phyloP scores from a whole-genome alignment of 2,329 filamentous ascomycete genomes.

The Rutstroemia sp. region DNA sequence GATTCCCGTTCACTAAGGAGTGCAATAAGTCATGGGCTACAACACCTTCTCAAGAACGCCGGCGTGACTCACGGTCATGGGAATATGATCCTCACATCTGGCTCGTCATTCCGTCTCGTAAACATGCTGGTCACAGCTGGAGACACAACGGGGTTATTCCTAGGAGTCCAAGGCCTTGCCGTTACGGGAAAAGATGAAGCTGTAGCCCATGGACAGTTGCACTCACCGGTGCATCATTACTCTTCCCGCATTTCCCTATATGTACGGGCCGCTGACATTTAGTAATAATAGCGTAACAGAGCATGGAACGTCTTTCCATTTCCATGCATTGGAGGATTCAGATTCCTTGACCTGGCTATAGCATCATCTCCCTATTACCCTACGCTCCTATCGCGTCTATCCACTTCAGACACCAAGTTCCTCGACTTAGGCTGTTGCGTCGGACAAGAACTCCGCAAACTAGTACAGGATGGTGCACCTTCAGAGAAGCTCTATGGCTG shows the following conservation, averaged over 20 bases:
- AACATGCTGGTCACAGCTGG: too few relatives aligned
- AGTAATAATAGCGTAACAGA: constrained; percentile 13
- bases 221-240: too few relatives aligned
- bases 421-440: constrained; percentile 34
- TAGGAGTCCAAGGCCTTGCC: too few relatives aligned
- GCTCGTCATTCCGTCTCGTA: too few relatives aligned
- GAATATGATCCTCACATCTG: too few relatives aligned
- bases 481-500: constrained; percentile 25
- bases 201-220: too few relatives aligned
- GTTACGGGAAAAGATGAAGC: too few relatives aligned
- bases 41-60: too few relatives aligned
- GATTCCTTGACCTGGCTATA: constrained; percentile 17
- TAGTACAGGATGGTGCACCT: constrained; percentile 30
- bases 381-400: constrained; percentile 1
- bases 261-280: not conserved
- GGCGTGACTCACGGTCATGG: too few relatives aligned
- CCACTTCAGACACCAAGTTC: constrained; percentile 9
- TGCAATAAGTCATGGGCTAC: too few relatives aligned
- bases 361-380: constrained; percentile 4
- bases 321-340: constrained; percentile 20
- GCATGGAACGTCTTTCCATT: constrained; percentile 19
- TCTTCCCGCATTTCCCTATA: not conserved
- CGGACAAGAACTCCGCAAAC: constrained; percentile 32
- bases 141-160: too few relatives aligned
- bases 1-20: not conserved